Percentiles rank a stretch among this genome's conserved stretches.
phyloP scores from a whole-genome alignment of 1,284 basidiomycete species.

The Lentinula novae-zelandiae region DNA sequence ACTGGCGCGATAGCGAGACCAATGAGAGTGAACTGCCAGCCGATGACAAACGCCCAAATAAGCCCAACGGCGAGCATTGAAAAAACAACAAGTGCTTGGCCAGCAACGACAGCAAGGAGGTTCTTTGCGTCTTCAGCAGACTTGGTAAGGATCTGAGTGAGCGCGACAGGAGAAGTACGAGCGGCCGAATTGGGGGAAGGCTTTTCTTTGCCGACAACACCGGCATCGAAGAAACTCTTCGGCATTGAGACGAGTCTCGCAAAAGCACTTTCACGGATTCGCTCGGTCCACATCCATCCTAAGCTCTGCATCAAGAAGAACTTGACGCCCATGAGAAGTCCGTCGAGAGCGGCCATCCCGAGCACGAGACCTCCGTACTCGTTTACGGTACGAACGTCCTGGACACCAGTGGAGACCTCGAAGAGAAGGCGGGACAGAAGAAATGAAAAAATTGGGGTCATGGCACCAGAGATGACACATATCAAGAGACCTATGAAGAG shows the following conservation, averaged over 20 bases:
- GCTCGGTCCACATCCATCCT: constrained; percentile 75
- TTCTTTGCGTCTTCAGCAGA: constrained; percentile 88
- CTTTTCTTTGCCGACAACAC: constrained; percentile 41
- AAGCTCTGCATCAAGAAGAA: constrained; percentile 75
- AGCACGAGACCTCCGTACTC: constrained; percentile 66
- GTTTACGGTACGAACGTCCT: constrained; percentile 61
- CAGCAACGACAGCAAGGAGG: constrained; percentile 73
- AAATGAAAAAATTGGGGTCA: constrained; percentile 91
- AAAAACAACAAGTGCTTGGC: constrained; percentile 68
- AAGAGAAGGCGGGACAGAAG: constrained; percentile 82
- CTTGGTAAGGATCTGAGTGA: constrained; percentile 85
- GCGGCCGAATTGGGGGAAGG: not conserved
- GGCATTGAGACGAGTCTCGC: constrained; percentile 74
- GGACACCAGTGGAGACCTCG: constrained; percentile 71
- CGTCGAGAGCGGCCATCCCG: constrained; percentile 72
- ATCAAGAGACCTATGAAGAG: constrained; percentile 66
- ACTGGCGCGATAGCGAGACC: constrained; percentile 86
- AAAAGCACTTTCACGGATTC: constrained; percentile 61
- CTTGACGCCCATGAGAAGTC: constrained; percentile 68
- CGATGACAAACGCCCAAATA: constrained; percentile 82
- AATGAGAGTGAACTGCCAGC: constrained; percentile 93
- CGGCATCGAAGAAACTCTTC: constrained; percentile 82
- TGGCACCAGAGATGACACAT: constrained; percentile 70
- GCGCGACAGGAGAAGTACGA: constrained; percentile 35
- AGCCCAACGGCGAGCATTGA: constrained; percentile 84